Percentiles rank a stretch among this genome's conserved stretches.
Conservation (phyloP, 441 rosid species). For the Capsella rubella region DNA sequence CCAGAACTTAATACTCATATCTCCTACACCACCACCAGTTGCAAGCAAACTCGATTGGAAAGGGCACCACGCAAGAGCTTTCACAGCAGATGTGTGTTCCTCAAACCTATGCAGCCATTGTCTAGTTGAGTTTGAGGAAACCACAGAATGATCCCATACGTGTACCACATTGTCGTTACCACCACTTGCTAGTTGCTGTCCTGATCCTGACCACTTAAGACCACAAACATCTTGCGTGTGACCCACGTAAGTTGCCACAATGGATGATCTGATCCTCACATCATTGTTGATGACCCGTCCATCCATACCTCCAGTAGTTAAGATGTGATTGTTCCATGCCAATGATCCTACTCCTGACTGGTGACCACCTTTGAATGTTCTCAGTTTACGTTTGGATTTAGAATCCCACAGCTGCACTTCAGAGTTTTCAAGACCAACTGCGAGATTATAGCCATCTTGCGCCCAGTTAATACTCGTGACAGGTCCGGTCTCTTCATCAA, state of each 20-base stretch:
- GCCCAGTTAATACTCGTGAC: conserved; percentile 83
- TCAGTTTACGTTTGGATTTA: conserved; percentile 35
- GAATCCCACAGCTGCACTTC: conserved; percentile 76
- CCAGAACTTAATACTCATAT: conserved; percentile 43
- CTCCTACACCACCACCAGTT: conserved; percentile 46
- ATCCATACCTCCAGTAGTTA: conserved; percentile 45
- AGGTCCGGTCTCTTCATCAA: conserved; percentile 67
- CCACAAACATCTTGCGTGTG: conserved; percentile 45
- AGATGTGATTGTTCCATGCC: conserved; percentile 46
- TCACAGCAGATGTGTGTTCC: neutral
- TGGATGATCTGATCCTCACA: conserved; percentile 34
- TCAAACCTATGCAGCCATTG: conserved; percentile 41
- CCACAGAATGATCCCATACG: neutral
- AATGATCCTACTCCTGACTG: conserved; percentile 41
- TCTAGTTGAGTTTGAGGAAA: neutral
- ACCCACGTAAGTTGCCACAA: conserved; percentile 43
- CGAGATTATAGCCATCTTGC: conserved; percentile 69
- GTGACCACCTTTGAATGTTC: conserved; percentile 23
- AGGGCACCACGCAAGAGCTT: conserved; percentile 4
- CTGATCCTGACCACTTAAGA: conserved; percentile 43
- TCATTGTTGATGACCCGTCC: conserved; percentile 36
- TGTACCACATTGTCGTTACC: conserved; percentile 35
- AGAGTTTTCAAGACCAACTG: conserved; percentile 70
- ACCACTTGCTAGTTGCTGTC: conserved; percentile 44
- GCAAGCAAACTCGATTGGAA: conserved; percentile 8